Base-by-base conservation (phyloP, 768 basidiomycete genomes). In the Boletellus sp. region DNA sequence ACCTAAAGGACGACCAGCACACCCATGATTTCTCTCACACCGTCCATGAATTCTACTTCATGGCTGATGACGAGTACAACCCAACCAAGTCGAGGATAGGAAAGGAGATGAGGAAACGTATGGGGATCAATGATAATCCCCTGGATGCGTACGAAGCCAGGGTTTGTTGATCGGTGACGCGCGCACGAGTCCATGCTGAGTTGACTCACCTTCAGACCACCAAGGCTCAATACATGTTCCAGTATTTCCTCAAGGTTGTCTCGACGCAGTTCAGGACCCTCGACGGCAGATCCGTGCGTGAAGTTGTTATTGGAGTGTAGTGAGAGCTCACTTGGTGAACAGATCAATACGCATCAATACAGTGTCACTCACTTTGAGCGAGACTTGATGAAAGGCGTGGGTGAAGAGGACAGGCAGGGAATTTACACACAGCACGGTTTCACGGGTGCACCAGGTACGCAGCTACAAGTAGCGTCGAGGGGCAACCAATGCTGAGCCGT, bases 231-330 rank as follows among this genome's bases (percentile, higher is more conserved):
- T 95, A 91, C 67, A 94, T 96, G 92, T 96, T 93, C 80, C 93
- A 98, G 65, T 95, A 98, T 71, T 98, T 97, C 83, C 77, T 99
- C 62, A 99, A 99, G 70, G 95, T 99, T 39, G 96, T 99, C 35
- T 92, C 93, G 7, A 99, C 95, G 2, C 87, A 88, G 64, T 97
- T 96, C 73, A 79, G 82, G 54, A 88, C 85, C n/a, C 73, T 95
- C 23, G 81, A 87, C 52, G 87, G 84, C 26, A 78, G 85, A 58
- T 65, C 71, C 10, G 87, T 88, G 63, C 37, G 81, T 71, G 24
- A 40, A 47, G 45, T 19, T 20, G 41, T 8, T 19, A 7, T 24
- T 53, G 26, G n/a, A 40, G 38, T 7, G 9, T 23, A 51, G 23
- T 42, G 26, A 9, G 39, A 24, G 42, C 55, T 59, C 4, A 59